Percentiles rank a stretch among this genome's conserved stretches.
Evolutionary conservation across 352 stramenopile species (phyloP).

Genomic region (Salisapilia sapeloensis): DNA sequence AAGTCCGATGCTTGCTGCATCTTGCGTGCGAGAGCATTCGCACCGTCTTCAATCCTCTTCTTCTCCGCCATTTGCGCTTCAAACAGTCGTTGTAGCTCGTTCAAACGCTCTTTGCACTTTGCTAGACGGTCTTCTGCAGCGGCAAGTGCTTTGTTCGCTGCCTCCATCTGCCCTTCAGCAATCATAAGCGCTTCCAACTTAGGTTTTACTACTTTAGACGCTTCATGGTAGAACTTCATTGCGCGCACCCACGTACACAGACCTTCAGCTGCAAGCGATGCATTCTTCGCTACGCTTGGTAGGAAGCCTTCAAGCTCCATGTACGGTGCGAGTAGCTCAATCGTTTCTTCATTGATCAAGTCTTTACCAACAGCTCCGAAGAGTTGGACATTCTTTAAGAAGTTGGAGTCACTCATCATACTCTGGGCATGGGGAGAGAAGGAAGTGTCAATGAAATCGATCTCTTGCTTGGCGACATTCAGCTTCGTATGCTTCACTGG

Average conservation of each 20-base stretch:
- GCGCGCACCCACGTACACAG: constrained; percentile 95
- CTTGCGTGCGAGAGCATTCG: constrained; percentile 89
- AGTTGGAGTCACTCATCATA: constrained; percentile 94
- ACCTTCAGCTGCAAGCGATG: constrained; percentile 89
- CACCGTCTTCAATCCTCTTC: constrained; percentile 93
- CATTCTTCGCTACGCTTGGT: constrained; percentile 92
- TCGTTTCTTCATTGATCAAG: constrained; percentile 98
- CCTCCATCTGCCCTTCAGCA: constrained; percentile 93
- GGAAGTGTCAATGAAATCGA: constrained; percentile 94
- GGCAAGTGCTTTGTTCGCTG: constrained; percentile 90
- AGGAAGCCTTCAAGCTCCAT: constrained; percentile 95
- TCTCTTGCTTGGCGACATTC: constrained; percentile 93
- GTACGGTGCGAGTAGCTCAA: constrained; percentile 94
- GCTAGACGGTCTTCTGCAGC: constrained; percentile 85
- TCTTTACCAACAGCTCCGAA: constrained; percentile 94
- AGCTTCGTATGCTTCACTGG: constrained; percentile 87
- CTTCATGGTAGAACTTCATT: constrained; percentile 99
- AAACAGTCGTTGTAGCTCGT: constrained; percentile 92
- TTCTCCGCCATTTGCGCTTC: constrained; percentile 96
- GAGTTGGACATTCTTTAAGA: constrained; percentile 92
- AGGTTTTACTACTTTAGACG: constrained; percentile 97
- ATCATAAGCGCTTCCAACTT: constrained; percentile 95
- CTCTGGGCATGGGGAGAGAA: constrained; percentile 91
- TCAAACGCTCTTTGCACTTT: constrained; percentile 90
- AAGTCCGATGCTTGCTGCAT: constrained; percentile 96